Evolutionary conservation across 1,284 basidiomycete species (phyloP), one percentile per base, ranked within the genome.

Genomic region (Testicularia cyperi): DNA sequence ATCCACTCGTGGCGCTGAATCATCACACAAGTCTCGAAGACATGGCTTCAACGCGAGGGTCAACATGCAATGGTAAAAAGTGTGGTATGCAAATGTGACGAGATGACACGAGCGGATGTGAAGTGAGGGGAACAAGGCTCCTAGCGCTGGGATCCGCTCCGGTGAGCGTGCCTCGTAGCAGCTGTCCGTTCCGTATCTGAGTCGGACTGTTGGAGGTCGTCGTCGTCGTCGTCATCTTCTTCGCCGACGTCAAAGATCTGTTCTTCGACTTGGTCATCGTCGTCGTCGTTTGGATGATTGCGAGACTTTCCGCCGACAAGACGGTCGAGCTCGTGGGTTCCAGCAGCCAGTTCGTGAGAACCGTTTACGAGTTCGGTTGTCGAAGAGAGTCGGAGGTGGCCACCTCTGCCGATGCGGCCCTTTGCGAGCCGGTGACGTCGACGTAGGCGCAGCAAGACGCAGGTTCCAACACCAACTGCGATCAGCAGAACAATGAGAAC

Each of bases 401-500:
- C 52, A 3, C 52, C 52, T 19, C 52, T 20, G 5, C 60, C 53
- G 22, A 57, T 53, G 6, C 53, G 34, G 5, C 30, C 41, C 21
- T 19, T 39, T 10, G 44, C 38, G 22, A 46, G 30, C 26, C 68
- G 51, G 18, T 65, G 20, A 31, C 39, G 24, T 36, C 83, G 79
- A 9, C 87, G 82, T 16, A 82, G 77, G 27, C 88, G 83, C 77
- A 84, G 86, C 82, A 86, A 88, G 44, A 90, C 77, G 77, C 86
- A 88, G 14, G 81, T 77, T 0, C 84, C 89, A 30, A 92, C 82
- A n/a, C 81, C 82, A 9, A 85, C 74, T 19, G 83, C 81, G 51
- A 95, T 82, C 33, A 95, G 78, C 4, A 89, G 72, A 27, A 96
- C 81, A 23, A 95, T 84, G 19, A 94, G 80, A 2, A 88, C 85